These are phyloP conservation scores for Ustilago shanxiensis DNA, from an alignment of 1,284 basidiomycete genomes.

Conservation along the genomic window DNA sequence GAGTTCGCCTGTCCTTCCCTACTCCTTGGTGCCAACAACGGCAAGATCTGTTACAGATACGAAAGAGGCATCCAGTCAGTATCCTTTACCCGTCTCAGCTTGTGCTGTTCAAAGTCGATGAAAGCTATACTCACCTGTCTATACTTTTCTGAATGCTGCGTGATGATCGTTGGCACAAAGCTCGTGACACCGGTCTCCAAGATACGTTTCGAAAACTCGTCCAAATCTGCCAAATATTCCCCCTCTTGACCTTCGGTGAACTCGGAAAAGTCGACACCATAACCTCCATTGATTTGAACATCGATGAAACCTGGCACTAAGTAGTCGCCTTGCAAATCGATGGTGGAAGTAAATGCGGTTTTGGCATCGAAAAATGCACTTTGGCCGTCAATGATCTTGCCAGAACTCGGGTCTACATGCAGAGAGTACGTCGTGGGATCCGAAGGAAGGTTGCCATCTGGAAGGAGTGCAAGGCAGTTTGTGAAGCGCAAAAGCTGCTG, in stretches of 20 bases:
- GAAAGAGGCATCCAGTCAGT: neutral
- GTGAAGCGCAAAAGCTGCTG: slow-evolving; percentile 29
- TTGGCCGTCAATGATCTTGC: slow-evolving; percentile 43
- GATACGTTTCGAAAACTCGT: slow-evolving; percentile 79
- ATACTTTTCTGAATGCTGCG: slow-evolving; percentile 44
- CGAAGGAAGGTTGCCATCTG: slow-evolving; percentile 20
- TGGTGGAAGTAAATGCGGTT: slow-evolving; percentile 13
- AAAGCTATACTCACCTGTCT: slow-evolving; percentile 28
- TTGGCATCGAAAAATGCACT: slow-evolving; percentile 34
- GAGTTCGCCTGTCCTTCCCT: slow-evolving; percentile 74
- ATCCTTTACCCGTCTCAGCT: neutral
- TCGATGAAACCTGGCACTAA: slow-evolving; percentile 81
- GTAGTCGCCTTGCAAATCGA: slow-evolving; percentile 42
- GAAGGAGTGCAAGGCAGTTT: slow-evolving; percentile 43
- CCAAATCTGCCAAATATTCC: slow-evolving; percentile 73
- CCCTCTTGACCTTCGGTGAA: slow-evolving; percentile 70
- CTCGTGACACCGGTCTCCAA: slow-evolving; percentile 89
- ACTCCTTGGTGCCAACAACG: slow-evolving; percentile 71
- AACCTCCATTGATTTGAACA: slow-evolving; percentile 87
- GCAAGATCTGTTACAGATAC: slow-evolving; percentile 73
- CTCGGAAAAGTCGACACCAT: slow-evolving; percentile 88
- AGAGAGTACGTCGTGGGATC: slow-evolving; percentile 38
- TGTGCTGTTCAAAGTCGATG: too few species aligned
- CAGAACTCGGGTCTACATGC: slow-evolving; percentile 20
- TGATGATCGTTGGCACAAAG: slow-evolving; percentile 72